phyloP scores from a whole-genome alignment of 495 filamentous ascomycete species.

The Neurospora cerealis region DNA sequence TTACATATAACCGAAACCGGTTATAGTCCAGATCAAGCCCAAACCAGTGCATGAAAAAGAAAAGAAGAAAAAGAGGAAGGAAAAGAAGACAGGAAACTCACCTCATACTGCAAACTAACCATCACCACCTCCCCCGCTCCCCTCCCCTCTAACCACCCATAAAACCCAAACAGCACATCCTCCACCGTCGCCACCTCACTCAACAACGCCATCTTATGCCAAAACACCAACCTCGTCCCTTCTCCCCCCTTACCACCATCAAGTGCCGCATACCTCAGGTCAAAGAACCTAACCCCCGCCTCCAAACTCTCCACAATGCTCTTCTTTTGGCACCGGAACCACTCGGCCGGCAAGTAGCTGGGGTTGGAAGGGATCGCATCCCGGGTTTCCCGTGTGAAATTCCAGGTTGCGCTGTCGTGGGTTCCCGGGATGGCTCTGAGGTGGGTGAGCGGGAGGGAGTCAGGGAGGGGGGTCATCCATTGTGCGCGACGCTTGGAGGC shows the following conservation, averaged over 20 bases:
- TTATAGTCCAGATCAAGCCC: not conserved
- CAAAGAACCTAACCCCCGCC: conserved; percentile 41
- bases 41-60: not conserved
- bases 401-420: conserved; percentile 48
- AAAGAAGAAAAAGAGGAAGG: not conserved
- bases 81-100: not conserved
- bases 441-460: conserved; percentile 32
- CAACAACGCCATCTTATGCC: conserved; percentile 36
- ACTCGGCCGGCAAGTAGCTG: conserved; percentile 14
- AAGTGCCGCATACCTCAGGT: conserved; percentile 35
- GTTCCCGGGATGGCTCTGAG: conserved; percentile 42
- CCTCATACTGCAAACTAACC: conserved; percentile 73
- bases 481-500: conserved; percentile 6
- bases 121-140: conserved; percentile 63
- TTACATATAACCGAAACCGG: not conserved
- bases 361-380: conserved; percentile 27
- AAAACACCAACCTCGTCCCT: conserved; percentile 37
- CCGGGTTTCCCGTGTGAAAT: conserved; percentile 38
- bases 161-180: conserved; percentile 41
- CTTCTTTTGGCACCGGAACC: conserved; percentile 34
- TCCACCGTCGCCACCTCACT: conserved; percentile 35
- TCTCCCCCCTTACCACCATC: conserved; percentile 13
- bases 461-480: conserved; percentile 39
- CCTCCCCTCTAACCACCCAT: conserved; percentile 45
- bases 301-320: conserved; percentile 31